A percentile compares a stretch with the other conserved stretches of the same genome.
phyloP scores from a whole-genome alignment of 2,329 filamentous ascomycete genomes.

The Ceratocystis variospora region DNA sequence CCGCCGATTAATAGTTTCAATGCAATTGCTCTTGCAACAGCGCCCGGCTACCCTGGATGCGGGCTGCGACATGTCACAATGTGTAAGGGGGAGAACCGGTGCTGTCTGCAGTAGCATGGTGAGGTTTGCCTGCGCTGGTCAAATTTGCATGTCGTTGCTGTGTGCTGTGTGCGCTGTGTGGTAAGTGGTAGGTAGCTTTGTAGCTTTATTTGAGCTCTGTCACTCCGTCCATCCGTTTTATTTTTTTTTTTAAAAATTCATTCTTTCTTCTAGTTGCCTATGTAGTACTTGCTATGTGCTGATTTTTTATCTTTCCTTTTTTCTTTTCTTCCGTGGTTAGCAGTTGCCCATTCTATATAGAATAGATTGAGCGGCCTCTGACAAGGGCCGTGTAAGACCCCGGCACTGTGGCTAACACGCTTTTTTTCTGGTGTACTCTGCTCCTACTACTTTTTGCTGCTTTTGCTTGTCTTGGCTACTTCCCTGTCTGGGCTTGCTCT shows the following conservation, averaged over 20 bases:
- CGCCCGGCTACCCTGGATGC: neutral
- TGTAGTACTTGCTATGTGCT: neutral
- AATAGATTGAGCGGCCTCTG: neutral
- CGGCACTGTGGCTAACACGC: conserved; percentile 8
- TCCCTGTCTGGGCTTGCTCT: conserved; percentile 11
- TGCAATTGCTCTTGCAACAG: neutral
- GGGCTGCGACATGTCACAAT: neutral
- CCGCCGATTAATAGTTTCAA: neutral
- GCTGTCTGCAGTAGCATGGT: neutral
- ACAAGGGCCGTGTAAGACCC: conserved; percentile 7
- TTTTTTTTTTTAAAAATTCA: neutral
- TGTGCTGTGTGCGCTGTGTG: no score
- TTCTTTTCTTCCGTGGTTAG: neutral
- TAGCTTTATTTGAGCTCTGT: no score
- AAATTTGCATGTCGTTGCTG: neutral
- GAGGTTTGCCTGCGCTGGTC: neutral
- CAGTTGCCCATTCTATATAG: neutral
- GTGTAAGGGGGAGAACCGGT: neutral
- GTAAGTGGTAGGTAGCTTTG: no score
- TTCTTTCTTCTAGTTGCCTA: neutral
- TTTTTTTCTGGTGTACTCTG: neutral
- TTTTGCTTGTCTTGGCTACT: conserved; percentile 6
- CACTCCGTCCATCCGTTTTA: neutral
- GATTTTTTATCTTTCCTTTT: neutral
- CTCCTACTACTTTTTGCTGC: neutral